Conservation (phyloP, 805 yeast genomes). For the Brettanomyces bruxellensis region DNA sequence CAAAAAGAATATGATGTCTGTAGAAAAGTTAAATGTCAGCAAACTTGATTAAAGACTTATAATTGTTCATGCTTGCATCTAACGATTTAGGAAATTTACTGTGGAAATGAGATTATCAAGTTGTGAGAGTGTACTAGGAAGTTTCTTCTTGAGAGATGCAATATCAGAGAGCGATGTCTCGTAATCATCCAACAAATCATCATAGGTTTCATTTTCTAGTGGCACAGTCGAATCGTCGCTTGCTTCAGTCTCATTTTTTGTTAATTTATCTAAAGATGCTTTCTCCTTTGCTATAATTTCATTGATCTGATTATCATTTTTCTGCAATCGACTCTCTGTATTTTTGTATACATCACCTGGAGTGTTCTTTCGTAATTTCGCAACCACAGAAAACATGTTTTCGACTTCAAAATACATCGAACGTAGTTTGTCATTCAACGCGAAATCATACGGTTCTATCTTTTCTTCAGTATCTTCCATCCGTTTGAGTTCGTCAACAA, state of each 20-base stretch:
- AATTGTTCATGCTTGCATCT: no score
- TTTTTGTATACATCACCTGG: slow-evolving; percentile 33
- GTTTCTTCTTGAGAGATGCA: slow-evolving; percentile 24
- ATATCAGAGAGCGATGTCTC: slow-evolving; percentile 18
- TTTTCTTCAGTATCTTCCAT: slow-evolving; percentile 21
- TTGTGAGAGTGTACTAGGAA: slow-evolving; percentile 30
- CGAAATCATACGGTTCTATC: slow-evolving; percentile 65
- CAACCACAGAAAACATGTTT: slow-evolving; percentile 46
- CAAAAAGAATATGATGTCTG: no score
- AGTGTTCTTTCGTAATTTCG: slow-evolving; percentile 43
- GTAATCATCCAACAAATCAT: slow-evolving; percentile 1
- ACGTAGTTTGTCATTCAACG: slow-evolving; percentile 50
- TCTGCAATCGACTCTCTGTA: slow-evolving; percentile 24
- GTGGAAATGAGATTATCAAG: slow-evolving; percentile 24
- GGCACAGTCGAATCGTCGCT: slow-evolving; percentile 1
- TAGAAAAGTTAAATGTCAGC: no score
- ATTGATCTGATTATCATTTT: slow-evolving; percentile 10
- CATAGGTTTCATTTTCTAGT: neutral
- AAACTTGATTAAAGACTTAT: no score
- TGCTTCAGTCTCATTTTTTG: neutral
- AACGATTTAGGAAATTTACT: slow-evolving; percentile 9
- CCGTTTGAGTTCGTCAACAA: slow-evolving; percentile 7
- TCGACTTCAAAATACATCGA: slow-evolving; percentile 52
- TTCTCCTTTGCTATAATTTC: slow-evolving; percentile 12
- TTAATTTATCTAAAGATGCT: slow-evolving; percentile 3